Conservation (phyloP, 176 grass and related monocot genomes). For the Puya raimondii region DNA sequence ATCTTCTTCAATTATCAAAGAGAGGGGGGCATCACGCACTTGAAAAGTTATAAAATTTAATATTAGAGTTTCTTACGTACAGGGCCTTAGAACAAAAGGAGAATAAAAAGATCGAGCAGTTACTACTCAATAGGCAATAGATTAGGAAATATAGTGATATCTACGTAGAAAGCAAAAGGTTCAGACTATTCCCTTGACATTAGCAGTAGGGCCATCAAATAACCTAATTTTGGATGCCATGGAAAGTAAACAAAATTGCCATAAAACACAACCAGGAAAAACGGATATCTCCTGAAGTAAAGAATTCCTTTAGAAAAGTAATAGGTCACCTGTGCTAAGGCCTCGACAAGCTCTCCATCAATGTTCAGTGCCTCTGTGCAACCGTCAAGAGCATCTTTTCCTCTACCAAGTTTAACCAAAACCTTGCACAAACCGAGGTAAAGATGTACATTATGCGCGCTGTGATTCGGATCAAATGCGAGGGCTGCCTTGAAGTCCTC, state of each 20-base stretch:
- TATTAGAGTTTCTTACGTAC: background rate
- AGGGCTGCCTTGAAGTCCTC: slow-evolving; percentile 93
- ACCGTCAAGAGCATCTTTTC: slow-evolving; percentile 72
- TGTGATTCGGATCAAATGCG: slow-evolving; percentile 76
- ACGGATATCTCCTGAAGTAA: background rate
- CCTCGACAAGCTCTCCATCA: slow-evolving; percentile 81
- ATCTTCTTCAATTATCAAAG: background rate
- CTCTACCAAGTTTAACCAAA: slow-evolving; percentile 97
- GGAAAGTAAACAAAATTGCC: no score
- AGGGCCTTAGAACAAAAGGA: background rate
- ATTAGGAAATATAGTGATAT: background rate
- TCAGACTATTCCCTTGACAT: background rate
- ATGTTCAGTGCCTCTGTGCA: slow-evolving; percentile 81
- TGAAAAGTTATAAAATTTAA: background rate
- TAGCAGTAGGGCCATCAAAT: background rate
- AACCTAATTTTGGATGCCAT: no score
- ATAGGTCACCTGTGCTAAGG: slow-evolving; percentile 65
- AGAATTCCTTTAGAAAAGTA: background rate
- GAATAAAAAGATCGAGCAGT: no score
- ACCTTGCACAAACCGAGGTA: slow-evolving; percentile 84
- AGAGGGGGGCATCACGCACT: background rate
- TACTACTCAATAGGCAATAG: background rate
- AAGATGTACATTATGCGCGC: slow-evolving; percentile 68
- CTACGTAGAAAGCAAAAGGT: no score
- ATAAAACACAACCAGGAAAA: background rate